Evolutionary conservation across 2,329 filamentous ascomycete species (phyloP).

Genomic region (Tricladium varicosporioides): DNA sequence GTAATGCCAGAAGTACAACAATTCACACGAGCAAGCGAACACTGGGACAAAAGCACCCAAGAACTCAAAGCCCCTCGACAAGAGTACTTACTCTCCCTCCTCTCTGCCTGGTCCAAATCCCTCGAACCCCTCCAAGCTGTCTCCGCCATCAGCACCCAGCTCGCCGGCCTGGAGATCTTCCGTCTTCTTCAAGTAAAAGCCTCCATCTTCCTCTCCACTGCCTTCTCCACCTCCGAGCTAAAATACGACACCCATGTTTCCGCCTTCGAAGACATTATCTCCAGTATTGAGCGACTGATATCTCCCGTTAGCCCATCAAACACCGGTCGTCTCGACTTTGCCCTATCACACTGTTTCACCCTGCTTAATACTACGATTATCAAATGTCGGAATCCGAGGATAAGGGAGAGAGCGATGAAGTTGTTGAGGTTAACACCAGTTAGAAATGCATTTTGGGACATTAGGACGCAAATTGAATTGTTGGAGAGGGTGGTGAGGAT

Average conservation of each 20-base stretch:
- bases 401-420: too few relatives aligned
- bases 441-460: too few relatives aligned
- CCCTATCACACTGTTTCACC: too few relatives aligned
- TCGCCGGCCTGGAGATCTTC: neutral
- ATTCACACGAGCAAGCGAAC: neutral
- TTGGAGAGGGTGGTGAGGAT: too few relatives aligned
- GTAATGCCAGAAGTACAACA: neutral
- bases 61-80: neutral
- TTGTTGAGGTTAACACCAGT: too few relatives aligned
- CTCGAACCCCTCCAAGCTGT: neutral
- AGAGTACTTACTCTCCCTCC: neutral
- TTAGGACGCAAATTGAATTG: too few relatives aligned
- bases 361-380: too few relatives aligned
- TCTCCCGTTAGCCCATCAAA: too few relatives aligned
- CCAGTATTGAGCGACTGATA: neutral
- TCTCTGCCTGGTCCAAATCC: neutral
- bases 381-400: too few relatives aligned
- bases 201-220: neutral
- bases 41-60: neutral
- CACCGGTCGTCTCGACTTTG: too few relatives aligned
- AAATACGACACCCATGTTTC: neutral
- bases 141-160: neutral
- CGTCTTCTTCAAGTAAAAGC: neutral
- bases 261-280: neutral
- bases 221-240: neutral